These are phyloP conservation scores for Pestalotiopsis sp. DNA, from an alignment of 2,329 filamentous ascomycete genomes.

Conservation along the genomic window DNA sequence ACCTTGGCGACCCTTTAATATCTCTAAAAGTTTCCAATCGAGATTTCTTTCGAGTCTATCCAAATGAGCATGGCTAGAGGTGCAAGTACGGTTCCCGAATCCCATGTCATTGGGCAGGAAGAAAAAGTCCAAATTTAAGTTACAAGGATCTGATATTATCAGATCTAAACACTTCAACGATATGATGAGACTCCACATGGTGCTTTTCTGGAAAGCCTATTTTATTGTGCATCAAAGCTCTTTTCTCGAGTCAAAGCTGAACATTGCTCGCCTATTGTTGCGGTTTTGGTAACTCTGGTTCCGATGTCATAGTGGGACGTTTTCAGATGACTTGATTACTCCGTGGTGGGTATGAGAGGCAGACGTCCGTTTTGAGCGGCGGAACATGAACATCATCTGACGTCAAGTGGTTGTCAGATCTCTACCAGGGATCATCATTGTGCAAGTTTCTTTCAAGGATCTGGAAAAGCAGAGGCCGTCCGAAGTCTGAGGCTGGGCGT, in stretches of 20 bases:
- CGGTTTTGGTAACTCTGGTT: too few relatives aligned
- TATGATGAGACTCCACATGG: background rate
- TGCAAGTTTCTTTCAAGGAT: background rate
- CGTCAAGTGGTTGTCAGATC: background rate
- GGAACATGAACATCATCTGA: background rate
- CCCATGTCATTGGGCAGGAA: background rate
- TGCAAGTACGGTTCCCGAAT: background rate
- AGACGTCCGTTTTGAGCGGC: too few relatives aligned
- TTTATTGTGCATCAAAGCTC: too few relatives aligned
- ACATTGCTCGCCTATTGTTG: too few relatives aligned
- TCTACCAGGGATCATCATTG: background rate
- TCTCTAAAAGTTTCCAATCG: background rate
- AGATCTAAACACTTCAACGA: background rate
- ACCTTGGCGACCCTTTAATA: background rate
- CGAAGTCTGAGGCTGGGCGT: background rate
- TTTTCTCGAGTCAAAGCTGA: too few relatives aligned
- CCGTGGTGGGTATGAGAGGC: too few relatives aligned
- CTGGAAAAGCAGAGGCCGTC: background rate
- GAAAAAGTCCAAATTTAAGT: background rate
- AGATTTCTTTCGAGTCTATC: background rate
- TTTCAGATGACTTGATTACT: too few relatives aligned
- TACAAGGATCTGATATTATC: background rate
- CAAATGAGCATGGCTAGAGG: background rate
- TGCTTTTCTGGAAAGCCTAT: background rate
- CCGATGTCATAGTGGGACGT: too few relatives aligned